Evolutionary conservation across 78 protist genomes (phyloP), one percentile per base, ranked within the genome.

Genomic region (Creolimax fragrantissima): DNA sequence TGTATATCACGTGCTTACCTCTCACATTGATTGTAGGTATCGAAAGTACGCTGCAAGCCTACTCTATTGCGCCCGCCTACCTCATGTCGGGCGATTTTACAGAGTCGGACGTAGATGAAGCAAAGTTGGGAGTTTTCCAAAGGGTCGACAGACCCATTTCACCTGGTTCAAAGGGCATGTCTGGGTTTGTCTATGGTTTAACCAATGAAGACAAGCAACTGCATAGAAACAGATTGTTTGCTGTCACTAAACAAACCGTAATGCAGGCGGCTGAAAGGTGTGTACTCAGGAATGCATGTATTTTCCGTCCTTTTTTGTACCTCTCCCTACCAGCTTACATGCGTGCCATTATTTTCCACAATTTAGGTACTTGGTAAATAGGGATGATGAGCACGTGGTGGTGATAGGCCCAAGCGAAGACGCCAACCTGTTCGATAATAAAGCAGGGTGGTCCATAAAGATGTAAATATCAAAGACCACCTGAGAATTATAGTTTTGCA

Each of bases 161-260:
- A 11, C 90, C 90, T 36, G 90, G 90, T 7, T 42, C 58, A 32
- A 36, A 86, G 44, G 90, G 90, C 58, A 36, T 86, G 58, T 37
- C 45, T 42, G 42, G 6, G 58, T 86, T 86, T 11, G 58, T 86
- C 2, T 42, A 42, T 41, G 90, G 90, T 11, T 24, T 37, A 36
- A 35, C 42, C 44, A 41, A 86, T 35, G 90, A 5, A 86, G 32
- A 4, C 45, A 32, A 45, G 24, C 90, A 86, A 41, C 32, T 5
- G 17, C 44, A 86, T 32, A 36, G 90, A 36, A 45, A 86, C 90
- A 32, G 90, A 36, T 11, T 86, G 58, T 86, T 86, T 86, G 90
- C 90, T n/a, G 90, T 86, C 41, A 24, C 11, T 58, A 17, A 24
- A 58, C 39, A 58, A 1, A 24, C 74, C 39, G 39, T 58, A 17